A percentile compares a stretch with the other conserved stretches of the same genome.
phyloP scores from a whole-genome alignment of 306 rosid genomes.

The Adenanthera pavonina region DNA sequence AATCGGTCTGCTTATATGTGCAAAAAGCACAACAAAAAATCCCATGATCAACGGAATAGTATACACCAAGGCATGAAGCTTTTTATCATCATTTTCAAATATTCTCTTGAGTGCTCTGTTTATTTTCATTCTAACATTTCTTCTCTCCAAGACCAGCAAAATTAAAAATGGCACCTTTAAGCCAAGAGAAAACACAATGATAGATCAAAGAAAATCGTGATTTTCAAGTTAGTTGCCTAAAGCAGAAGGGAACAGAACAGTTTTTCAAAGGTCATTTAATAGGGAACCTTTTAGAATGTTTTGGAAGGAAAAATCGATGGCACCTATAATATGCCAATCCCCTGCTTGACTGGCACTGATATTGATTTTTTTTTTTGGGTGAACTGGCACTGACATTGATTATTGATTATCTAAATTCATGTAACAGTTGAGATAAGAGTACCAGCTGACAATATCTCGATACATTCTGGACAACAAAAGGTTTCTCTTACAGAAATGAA shows the following conservation, averaged over 20 bases:
- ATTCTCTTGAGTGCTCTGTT: not conserved
- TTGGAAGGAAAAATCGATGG: not conserved
- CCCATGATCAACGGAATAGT: not conserved
- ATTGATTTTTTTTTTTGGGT: not conserved
- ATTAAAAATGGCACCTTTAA: not conserved
- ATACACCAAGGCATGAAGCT: not conserved
- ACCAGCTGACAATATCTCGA: too few relatives aligned
- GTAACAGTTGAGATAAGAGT: not conserved
- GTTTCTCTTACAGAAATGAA: not conserved
- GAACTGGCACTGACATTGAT: not conserved
- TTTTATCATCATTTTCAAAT: not conserved
- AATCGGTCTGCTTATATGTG: not conserved
- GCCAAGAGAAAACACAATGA: not conserved
- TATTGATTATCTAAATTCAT: not conserved
- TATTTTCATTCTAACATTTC: not conserved
- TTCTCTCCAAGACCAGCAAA: slow-evolving; percentile 2
- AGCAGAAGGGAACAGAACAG: not conserved
- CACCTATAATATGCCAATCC: not conserved
- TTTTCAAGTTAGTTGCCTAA: slow-evolving; percentile 10
- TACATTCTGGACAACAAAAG: not conserved
- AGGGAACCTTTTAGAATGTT: not conserved
- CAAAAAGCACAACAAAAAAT: not conserved
- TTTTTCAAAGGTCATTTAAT: not conserved
- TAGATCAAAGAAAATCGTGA: not conserved
- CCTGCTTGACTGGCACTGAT: not conserved